Evolutionary conservation across 2,329 filamentous ascomycete species (phyloP).

Genomic region (Colletotrichum lindemuthianum): DNA sequence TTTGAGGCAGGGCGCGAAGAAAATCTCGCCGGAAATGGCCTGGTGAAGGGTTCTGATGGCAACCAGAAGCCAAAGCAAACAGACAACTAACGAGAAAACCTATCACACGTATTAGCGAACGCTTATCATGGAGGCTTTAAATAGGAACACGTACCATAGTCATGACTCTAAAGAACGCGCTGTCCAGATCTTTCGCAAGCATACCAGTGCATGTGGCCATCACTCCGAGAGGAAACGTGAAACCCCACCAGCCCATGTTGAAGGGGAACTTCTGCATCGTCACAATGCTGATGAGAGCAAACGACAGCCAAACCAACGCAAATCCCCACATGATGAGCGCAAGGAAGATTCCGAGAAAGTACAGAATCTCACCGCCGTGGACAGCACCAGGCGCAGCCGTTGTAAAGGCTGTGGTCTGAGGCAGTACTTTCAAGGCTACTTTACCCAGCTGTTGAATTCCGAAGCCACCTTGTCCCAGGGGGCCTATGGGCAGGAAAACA

Average conservation of each 20-base stretch:
- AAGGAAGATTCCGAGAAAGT: constrained; percentile 63
- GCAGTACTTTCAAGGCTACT: constrained; percentile 54
- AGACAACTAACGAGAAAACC: constrained; percentile 53
- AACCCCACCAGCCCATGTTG: constrained; percentile 60
- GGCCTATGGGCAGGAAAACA: constrained; percentile 73
- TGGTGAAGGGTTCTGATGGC: constrained; percentile 50
- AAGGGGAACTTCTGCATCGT: constrained; percentile 53
- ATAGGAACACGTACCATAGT: constrained; percentile 44
- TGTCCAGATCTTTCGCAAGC: constrained; percentile 53
- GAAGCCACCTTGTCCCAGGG: constrained; percentile 73
- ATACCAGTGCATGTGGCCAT: constrained; percentile 53
- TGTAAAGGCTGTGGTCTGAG: constrained; percentile 55
- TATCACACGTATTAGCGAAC: constrained; percentile 33
- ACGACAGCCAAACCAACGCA: constrained; percentile 54
- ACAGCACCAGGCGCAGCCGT: constrained; percentile 49
- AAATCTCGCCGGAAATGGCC: constrained; percentile 53
- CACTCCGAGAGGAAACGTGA: constrained; percentile 59
- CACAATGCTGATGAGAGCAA: constrained; percentile 53
- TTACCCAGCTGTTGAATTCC: constrained; percentile 62
- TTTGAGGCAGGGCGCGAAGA: constrained; percentile 56
- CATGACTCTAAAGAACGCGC: constrained; percentile 54
- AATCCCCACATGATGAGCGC: constrained; percentile 58
- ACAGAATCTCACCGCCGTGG: constrained; percentile 62
- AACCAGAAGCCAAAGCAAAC: constrained; percentile 55
- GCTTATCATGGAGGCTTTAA: too few species aligned